Evolutionary conservation across 805 yeast species (phyloP).

Genomic region (Schwanniomyces pseudopolymorphus): DNA sequence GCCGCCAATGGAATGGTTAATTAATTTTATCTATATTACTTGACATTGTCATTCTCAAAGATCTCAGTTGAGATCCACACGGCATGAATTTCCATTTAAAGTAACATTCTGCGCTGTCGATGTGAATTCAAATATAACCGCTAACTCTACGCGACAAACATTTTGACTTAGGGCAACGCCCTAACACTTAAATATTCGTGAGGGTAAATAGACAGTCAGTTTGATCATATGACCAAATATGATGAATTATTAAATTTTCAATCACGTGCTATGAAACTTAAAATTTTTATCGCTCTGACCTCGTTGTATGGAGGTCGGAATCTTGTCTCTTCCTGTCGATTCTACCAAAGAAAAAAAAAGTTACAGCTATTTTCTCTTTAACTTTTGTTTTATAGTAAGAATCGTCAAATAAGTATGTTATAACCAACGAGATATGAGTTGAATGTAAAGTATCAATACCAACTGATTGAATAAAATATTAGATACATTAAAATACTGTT

Average conservation of each 20-base stretch:
- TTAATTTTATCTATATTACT: no score
- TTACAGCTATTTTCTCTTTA: constrained; percentile 1
- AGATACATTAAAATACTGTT: neutral
- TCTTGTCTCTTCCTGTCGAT: neutral
- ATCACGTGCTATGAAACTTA: neutral
- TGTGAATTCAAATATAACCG: no score
- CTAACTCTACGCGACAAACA: no score
- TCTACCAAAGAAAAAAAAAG: neutral
- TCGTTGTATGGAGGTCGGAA: neutral
- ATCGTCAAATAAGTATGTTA: constrained; percentile 31
- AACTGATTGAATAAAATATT: neutral
- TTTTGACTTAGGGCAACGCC: no score
- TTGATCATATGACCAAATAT: neutral
- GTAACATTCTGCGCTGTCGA: neutral
- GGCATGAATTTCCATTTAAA: no score
- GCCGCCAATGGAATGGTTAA: no score
- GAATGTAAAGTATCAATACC: neutral
- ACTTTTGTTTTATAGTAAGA: constrained; percentile 19
- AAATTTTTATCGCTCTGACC: neutral
- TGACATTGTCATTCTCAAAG: no score
- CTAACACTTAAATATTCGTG: no score
- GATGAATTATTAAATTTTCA: no score
- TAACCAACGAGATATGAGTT: neutral
- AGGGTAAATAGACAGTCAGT: neutral
- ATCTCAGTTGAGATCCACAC: no score